Conservation (phyloP, 257 asterid genomes). For the Solanum sejunctum region DNA sequence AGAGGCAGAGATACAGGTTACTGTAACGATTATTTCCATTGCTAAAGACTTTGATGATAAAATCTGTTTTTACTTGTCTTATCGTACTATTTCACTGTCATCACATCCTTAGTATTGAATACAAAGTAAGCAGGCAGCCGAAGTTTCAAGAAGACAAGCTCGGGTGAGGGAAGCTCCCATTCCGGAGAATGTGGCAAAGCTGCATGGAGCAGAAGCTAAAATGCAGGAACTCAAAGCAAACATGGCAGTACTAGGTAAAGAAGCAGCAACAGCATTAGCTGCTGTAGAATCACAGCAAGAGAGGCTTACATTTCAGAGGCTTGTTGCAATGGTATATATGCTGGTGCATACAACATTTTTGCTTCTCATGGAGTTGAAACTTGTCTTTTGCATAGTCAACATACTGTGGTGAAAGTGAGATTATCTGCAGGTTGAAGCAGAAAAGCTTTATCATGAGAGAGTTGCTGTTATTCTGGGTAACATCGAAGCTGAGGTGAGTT, state of each 20-base stretch:
- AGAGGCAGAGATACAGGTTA: constrained; percentile 95
- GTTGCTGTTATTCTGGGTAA: constrained; percentile 88
- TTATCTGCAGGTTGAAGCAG: constrained; percentile 72
- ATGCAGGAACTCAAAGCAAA: constrained; percentile 90
- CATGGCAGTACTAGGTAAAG: constrained; percentile 97
- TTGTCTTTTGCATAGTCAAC: not conserved
- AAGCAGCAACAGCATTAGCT: constrained; percentile 87
- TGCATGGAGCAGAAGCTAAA: constrained; percentile 82
- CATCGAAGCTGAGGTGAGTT: constrained; percentile 78
- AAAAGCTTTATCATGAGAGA: constrained; percentile 76
- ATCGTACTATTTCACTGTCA: not conserved
- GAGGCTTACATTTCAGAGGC: constrained; percentile 90
- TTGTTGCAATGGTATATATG: constrained; percentile 68
- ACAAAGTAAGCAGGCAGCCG: constrained; percentile 57
- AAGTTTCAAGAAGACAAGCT: constrained; percentile 88
- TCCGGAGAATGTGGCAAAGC: constrained; percentile 84
- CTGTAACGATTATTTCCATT: not conserved
- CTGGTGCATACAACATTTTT: not conserved
- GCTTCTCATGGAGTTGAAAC: not conserved
- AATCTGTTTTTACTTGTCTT: not conserved
- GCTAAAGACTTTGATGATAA: not conserved
- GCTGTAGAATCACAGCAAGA: constrained; percentile 97
- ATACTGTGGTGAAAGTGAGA: not conserved
- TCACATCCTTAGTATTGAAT: not conserved
- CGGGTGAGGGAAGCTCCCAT: constrained; percentile 93